phyloP scores from a whole-genome alignment of 169 alveolate genomes.

The Cryptosporidium canis region DNA sequence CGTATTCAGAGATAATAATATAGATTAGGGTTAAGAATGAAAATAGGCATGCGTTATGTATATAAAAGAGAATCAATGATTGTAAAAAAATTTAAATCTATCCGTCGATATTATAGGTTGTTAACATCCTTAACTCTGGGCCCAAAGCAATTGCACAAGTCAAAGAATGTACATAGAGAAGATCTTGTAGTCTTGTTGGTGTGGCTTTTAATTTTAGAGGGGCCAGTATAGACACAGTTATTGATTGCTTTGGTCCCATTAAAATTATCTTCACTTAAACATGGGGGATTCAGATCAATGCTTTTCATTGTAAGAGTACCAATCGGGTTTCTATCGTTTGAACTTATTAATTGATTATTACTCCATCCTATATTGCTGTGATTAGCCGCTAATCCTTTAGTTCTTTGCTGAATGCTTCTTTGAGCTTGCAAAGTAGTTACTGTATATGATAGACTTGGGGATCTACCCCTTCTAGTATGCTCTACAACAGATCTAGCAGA shows the following conservation, averaged over 20 bases:
- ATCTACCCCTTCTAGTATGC: conserved; percentile 59
- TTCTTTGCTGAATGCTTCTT: neutral
- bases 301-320: conserved; percentile 45
- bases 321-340: conserved; percentile 53
- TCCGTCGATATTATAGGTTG: neutral
- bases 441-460: conserved; percentile 69
- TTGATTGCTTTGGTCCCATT: neutral
- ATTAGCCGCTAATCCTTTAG: neutral
- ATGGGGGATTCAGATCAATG: conserved; percentile 52
- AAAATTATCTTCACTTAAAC: conserved; percentile 26
- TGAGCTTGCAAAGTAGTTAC: conserved; percentile 40
- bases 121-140: conserved; percentile 35
- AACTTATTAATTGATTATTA: conserved; percentile 12
- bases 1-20: no score
- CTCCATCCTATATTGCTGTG: neutral
- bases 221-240: neutral
- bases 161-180: conserved; percentile 38
- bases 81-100: neutral
- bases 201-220: neutral
- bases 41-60: no score
- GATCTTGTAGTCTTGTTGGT: conserved; percentile 6
- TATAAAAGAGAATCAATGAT: neutral
- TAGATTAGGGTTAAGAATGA: no score
- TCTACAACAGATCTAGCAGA: conserved; percentile 59
- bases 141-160: conserved; percentile 55